These are phyloP conservation scores for Leucaena leucocephala DNA, from an alignment of 306 rosid genomes.

Conservation along the genomic window DNA sequence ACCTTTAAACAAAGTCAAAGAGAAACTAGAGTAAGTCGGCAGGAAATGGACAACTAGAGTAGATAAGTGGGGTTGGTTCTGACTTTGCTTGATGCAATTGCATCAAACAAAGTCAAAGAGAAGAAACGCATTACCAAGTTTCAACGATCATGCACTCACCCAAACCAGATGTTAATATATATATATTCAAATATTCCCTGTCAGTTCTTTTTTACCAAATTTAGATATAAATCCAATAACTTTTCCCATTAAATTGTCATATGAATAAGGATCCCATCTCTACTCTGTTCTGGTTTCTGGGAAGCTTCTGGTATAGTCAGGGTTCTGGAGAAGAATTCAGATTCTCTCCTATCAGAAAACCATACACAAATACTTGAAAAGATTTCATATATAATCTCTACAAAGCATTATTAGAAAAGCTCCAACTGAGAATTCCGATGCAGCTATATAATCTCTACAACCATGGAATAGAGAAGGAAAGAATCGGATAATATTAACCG, in stretches of 20 bases:
- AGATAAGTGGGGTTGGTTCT: background rate
- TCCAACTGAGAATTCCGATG: constrained; percentile 11
- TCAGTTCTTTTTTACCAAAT: background rate
- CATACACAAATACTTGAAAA: background rate
- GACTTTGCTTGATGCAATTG: background rate
- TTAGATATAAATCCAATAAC: constrained; percentile 3
- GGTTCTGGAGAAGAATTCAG: background rate
- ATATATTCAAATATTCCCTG: background rate
- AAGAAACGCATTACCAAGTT: background rate
- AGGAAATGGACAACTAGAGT: background rate
- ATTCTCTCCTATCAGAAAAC: background rate
- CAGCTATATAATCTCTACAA: constrained; percentile 30
- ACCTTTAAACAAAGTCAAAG: background rate
- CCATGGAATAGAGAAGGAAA: constrained; percentile 16
- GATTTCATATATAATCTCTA: background rate
- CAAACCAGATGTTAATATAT: background rate
- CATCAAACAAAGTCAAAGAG: background rate
- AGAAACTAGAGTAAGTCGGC: background rate
- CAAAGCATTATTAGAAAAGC: background rate
- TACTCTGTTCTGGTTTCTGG: background rate
- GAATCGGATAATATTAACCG: constrained; percentile 22
- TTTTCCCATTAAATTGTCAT: background rate
- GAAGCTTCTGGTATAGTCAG: background rate
- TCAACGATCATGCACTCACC: background rate
- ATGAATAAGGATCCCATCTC: background rate